Base-by-base conservation (phyloP, 805 yeast genomes). In the Yamadazyma endophytica region DNA sequence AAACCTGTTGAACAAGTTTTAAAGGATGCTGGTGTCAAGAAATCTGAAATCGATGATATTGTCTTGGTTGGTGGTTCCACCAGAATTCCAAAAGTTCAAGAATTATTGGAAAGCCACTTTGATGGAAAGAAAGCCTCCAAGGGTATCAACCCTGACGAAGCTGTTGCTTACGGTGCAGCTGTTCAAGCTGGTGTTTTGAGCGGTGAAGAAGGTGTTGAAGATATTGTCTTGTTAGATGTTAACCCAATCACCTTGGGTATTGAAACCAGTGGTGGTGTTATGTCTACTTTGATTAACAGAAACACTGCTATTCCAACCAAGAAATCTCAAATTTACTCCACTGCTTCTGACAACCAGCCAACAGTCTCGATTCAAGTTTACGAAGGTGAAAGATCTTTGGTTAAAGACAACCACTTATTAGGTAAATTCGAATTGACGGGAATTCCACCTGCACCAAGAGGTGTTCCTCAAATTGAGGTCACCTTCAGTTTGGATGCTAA, bases 361-460 rank as follows among this genome's bases (percentile, higher is more conserved):
- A 86, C 96, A 52, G 97, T 90, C 49, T 92, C 86, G 72, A 88
- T 90, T 84, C 97, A 95, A 70, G 97, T 90, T 50, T 90, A 83
- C 81, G 97, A 90, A 79, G 98, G 98, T 82, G 98, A 90, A 79
- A 92, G 98, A 78, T 95, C 90, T 58, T 84, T 88, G 88, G 88
- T 96, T 70, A 73, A 82, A 61, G 97, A 90, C 76, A 90, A 90
- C 87, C 86, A 95, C 63, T 77, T 82, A 59, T 82, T 90, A 66
- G 98, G 97, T 76, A 95, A 90, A 79, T 90, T 90, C 72, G 97
- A 90, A 77, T 82, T 90, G 66, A 85, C 87, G 71, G 94, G 92
- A 65, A 85, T 90, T 58, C 97, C 98, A 65, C 97, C 97, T 65
- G 78, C 92, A 74, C 86, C 87, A 70, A 95, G 96, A 73, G 97